Evolutionary conservation across 768 basidiomycete genomes (phyloP), one percentile per base, ranked within the genome.

Genomic region (Russula emetica): DNA sequence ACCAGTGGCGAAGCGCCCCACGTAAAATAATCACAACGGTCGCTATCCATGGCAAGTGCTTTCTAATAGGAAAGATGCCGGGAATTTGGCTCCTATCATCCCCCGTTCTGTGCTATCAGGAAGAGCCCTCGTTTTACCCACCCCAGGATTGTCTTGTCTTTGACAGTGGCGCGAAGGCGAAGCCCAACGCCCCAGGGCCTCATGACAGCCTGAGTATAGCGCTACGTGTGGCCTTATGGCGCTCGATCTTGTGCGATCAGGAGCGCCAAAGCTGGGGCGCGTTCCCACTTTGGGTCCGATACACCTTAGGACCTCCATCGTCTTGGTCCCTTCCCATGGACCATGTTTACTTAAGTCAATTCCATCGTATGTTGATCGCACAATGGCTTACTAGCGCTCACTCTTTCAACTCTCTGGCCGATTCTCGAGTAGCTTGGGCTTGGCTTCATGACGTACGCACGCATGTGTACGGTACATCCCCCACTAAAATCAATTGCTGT

Each of bases 21-120:
- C 49, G 26, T 50, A 50, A 50, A 34, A 50, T 28, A 24, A 50
- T 18, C 26, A 8, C 6, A 28, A 26, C 49, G 14, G 56, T 7
- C 42, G 42, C 52, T 38, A 63, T 63, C 62, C 50, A 62, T 58
- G 50, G 40, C 32, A 30, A 22, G 30, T 20, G 13, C 30, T 45
- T 54, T 50, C 45, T 34, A 20, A 7, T 26, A 34, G 30, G 55
- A 58, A 32, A 22, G 5, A 10, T 36, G 28, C 24, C 57, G 44
- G 26, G 38, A 16, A 61, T 54, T 52, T 42, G 18, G 28, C 30
- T 34, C 52, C 30, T 44, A 55, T 34, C 44, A 36, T 47, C 36
- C 28, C 16, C 24, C 20, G 16, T 28, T 49, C 7, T 24, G 44
- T 45, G n/a, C 45, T 18, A 18, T 40, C 38, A 40, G 38, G 38